A percentile compares a stretch with the other conserved stretches of the same genome.
Evolutionary conservation across 148 eudicot genomes (phyloP).

Genomic region (Amaranthus cruentus): DNA sequence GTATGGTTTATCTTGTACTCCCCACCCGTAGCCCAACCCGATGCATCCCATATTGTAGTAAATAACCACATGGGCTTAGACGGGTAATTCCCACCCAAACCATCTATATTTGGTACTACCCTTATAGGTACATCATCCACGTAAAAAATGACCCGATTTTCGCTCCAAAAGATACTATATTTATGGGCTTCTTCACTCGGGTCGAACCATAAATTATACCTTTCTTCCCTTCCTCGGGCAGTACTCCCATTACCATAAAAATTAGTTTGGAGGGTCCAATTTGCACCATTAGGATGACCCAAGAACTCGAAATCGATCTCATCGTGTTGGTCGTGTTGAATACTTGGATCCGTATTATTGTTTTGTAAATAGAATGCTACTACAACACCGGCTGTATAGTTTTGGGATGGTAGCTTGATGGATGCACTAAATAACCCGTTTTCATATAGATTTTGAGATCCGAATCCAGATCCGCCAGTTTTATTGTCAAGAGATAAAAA

Average conservation of each 20-base stretch:
- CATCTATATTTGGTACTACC: conserved; percentile 11
- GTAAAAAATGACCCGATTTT: conserved; percentile 19
- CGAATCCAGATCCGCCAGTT: conserved; percentile 27
- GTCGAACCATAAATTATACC: conserved; percentile 32
- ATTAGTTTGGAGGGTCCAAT: conserved; percentile 37
- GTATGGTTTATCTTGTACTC: conserved; percentile 26
- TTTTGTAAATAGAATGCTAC: conserved; percentile 31
- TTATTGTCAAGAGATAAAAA: conserved; percentile 1
- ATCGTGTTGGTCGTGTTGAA: conserved; percentile 17
- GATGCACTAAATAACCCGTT: conserved; percentile 32
- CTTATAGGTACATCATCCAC: conserved; percentile 35
- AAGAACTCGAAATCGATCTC: conserved; percentile 39
- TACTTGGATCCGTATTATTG: background rate
- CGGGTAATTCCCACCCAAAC: conserved; percentile 32
- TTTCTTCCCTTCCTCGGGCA: conserved; percentile 31
- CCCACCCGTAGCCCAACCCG: conserved; percentile 35
- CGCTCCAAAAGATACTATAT: conserved; percentile 30
- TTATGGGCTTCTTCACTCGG: conserved; percentile 29
- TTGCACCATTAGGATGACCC: conserved; percentile 21
- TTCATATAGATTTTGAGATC: conserved; percentile 14
- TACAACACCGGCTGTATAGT: conserved; percentile 35
- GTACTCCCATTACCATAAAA: conserved; percentile 32
- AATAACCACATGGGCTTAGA: conserved; percentile 38
- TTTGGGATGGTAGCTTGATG: conserved; percentile 30
- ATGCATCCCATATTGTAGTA: conserved; percentile 40